Percentiles rank a stretch among this genome's conserved stretches.
Evolutionary conservation across 257 asterid species (phyloP).

Genomic region (Voacanga thouarsii): DNA sequence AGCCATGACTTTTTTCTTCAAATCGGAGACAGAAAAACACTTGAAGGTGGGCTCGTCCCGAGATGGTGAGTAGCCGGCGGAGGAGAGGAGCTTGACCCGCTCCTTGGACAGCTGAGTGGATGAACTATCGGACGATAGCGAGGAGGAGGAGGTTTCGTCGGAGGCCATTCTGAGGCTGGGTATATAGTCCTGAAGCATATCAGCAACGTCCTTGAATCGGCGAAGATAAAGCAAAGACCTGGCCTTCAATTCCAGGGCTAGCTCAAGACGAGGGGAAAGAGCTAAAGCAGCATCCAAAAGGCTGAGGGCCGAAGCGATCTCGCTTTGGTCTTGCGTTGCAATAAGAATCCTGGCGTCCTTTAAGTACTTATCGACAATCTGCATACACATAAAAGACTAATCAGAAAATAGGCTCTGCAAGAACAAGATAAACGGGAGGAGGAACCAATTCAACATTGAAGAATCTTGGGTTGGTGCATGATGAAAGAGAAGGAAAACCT

Average conservation of each 20-base stretch:
- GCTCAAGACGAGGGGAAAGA: constrained; percentile 75
- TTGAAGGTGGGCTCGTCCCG: constrained; percentile 54
- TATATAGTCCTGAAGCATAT: constrained; percentile 81
- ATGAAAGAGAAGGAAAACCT: constrained; percentile 33
- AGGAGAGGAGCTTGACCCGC: constrained; percentile 68
- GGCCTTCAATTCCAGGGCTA: constrained; percentile 74
- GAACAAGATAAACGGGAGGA: not conserved
- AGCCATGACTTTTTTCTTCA: constrained; percentile 79
- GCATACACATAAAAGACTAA: constrained; percentile 10
- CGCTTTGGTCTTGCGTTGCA: constrained; percentile 61
- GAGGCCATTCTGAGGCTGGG: constrained; percentile 65
- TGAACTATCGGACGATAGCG: constrained; percentile 51
- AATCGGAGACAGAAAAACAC: constrained; percentile 74
- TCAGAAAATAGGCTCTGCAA: not conserved
- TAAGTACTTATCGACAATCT: constrained; percentile 82
- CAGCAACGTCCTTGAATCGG: constrained; percentile 85
- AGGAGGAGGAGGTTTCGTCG: constrained; percentile 54
- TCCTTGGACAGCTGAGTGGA: constrained; percentile 61
- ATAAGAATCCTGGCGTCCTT: constrained; percentile 71
- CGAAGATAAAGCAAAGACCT: constrained; percentile 72
- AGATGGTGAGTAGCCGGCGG: constrained; percentile 9
- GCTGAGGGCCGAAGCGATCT: constrained; percentile 60
- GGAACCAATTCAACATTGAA: not conserved
- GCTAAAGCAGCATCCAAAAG: constrained; percentile 70
- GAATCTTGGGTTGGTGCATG: not conserved